Conservation (phyloP, 2,329 filamentous ascomycete species). For the Mycosphaerelloides madeirae region DNA sequence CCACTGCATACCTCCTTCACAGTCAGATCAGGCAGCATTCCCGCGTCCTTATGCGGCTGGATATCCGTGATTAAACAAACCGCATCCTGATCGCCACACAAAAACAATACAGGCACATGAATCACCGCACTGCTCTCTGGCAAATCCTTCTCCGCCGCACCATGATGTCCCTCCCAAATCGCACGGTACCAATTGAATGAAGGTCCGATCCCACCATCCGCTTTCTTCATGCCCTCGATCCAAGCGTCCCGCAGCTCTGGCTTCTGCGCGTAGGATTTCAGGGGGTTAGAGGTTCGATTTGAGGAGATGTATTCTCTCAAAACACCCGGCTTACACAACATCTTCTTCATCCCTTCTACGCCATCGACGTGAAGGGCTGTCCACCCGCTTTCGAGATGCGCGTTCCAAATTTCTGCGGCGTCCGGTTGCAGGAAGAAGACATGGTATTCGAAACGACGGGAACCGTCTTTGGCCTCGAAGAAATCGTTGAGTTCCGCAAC, state of each 20-base stretch:
- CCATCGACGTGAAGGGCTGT: constrained; percentile 13
- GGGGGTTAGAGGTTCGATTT: constrained; percentile 13
- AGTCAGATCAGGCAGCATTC: constrained; percentile 17
- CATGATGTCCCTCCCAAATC: constrained; percentile 20
- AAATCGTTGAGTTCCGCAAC: constrained; percentile 28
- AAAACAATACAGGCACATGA: constrained; percentile 24
- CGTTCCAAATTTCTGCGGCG: constrained; percentile 8
- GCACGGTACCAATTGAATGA: constrained; percentile 35
- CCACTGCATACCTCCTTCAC: constrained; percentile 6
- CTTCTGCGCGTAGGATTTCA: constrained; percentile 32
- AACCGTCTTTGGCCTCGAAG: constrained; percentile 34
- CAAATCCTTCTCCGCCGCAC: constrained; percentile 6
- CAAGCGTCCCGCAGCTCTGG: constrained; percentile 30
- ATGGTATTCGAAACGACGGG: constrained; percentile 41
- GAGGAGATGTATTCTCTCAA: constrained; percentile 27
- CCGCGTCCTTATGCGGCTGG: constrained; percentile 8
- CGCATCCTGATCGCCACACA: constrained; percentile 22
- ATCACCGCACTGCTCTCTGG: constrained; percentile 2
- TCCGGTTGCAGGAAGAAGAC: constrained; percentile 35
- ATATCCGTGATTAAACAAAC: constrained; percentile 14
- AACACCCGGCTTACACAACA: constrained; percentile 34
- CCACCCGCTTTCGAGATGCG: constrained; percentile 16
- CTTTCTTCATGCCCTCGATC: constrained; percentile 26
- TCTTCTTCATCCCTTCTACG: constrained; percentile 24
- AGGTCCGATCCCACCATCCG: constrained; percentile 30